These are phyloP conservation scores for Metarhizium brunneum DNA, from an alignment of 2,329 filamentous ascomycete species.

Conservation along the genomic window DNA sequence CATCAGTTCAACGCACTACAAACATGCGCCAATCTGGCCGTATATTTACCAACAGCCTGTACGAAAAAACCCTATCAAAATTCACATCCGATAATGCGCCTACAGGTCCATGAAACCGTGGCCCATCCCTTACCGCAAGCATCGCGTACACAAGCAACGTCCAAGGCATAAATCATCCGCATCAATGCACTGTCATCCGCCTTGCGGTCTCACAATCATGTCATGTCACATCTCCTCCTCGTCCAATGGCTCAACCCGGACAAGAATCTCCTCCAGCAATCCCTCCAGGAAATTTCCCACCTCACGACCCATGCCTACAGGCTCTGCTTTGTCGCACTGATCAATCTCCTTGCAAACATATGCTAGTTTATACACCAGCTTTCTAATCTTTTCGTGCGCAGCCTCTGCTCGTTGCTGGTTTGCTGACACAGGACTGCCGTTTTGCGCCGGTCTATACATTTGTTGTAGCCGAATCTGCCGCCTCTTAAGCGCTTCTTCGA, in stretches of 20 bases:
- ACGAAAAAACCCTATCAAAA: neutral
- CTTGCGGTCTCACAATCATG: constrained; percentile 4
- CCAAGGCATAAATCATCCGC: neutral
- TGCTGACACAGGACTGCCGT: constrained; percentile 38
- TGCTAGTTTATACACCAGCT: constrained; percentile 73
- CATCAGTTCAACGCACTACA: neutral
- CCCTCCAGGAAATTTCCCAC: constrained; percentile 86
- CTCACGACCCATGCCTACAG: constrained; percentile 88
- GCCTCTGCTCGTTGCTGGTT: constrained; percentile 59
- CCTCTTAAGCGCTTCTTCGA: constrained; percentile 82
- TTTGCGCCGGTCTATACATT: constrained; percentile 30
- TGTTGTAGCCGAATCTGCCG: constrained; percentile 56
- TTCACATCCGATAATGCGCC: neutral
- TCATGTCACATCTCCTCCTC: constrained; percentile 44
- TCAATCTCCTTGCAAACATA: constrained; percentile 86
- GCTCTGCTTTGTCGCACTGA: constrained; percentile 72
- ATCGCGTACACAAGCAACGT: neutral
- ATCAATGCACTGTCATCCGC: neutral
- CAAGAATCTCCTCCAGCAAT: constrained; percentile 85
- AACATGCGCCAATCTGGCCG: neutral
- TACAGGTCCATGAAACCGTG: neutral
- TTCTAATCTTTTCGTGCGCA: constrained; percentile 73
- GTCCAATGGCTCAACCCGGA: constrained; percentile 80
- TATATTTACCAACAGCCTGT: neutral
- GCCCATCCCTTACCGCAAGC: neutral